These are phyloP conservation scores for Hirschioporus abietinus DNA, from an alignment of 768 basidiomycete species.

Conservation along the genomic window DNA sequence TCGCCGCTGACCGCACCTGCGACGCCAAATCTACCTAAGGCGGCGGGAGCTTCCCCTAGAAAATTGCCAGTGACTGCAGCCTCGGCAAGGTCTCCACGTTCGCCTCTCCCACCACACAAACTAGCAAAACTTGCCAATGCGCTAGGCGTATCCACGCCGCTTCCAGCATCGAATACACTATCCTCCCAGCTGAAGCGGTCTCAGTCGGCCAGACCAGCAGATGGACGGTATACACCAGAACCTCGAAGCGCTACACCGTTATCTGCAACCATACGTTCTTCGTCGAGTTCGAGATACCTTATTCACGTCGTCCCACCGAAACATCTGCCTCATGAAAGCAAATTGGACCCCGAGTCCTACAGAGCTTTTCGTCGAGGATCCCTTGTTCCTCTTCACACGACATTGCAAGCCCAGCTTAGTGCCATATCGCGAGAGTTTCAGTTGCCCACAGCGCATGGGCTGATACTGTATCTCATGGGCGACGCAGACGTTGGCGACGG, in stretches of 20 bases:
- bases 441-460: slow-evolving; percentile 77
- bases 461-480: slow-evolving; percentile 69
- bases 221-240: slow-evolving; percentile 43
- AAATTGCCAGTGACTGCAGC: background rate
- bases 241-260: slow-evolving; percentile 34
- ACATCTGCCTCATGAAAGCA: slow-evolving; percentile 62
- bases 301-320: slow-evolving; percentile 80
- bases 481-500: slow-evolving; percentile 26
- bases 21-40: background rate
- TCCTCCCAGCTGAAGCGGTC: slow-evolving; percentile 4
- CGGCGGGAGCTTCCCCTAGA: background rate
- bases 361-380: slow-evolving; percentile 77
- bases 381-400: slow-evolving; percentile 82
- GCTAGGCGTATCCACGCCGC: slow-evolving; percentile 71
- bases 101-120: slow-evolving; percentile 69
- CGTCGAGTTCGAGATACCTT: slow-evolving; percentile 59
- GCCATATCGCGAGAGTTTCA: slow-evolving; percentile 94
- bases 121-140: slow-evolving; percentile 84
- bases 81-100: slow-evolving; percentile 42
- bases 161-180: slow-evolving; percentile 42
- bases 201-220: slow-evolving; percentile 20
- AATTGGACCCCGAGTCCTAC: slow-evolving; percentile 37
- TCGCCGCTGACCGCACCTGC: slow-evolving; percentile 1
- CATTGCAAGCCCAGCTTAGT: slow-evolving; percentile 72
- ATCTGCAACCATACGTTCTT: slow-evolving; percentile 27